Evolutionary conservation across 305 asterid species (phyloP).

Genomic region (Solanum aculeatissimum): DNA sequence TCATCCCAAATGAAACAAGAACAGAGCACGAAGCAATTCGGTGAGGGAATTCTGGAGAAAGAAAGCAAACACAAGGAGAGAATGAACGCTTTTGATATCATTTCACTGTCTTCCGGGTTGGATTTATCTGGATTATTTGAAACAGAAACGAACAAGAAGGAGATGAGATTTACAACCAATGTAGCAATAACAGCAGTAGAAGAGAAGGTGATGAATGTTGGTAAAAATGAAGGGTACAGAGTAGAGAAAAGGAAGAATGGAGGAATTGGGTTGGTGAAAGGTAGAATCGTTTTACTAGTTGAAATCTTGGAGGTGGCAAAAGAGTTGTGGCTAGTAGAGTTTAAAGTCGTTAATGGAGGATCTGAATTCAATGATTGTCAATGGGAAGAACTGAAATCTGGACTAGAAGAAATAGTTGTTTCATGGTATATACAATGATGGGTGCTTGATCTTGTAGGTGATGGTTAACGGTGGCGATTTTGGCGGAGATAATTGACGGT

Average conservation of each 20-base stretch:
- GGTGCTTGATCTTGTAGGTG: conserved; percentile 10
- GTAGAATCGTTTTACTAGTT: conserved; percentile 28
- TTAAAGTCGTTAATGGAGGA: conserved; percentile 43
- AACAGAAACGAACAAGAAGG: conserved; percentile 28
- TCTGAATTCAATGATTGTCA: conserved; percentile 38
- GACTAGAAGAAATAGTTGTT: conserved; percentile 36
- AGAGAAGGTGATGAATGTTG: conserved; percentile 34
- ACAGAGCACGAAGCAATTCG: conserved; percentile 1
- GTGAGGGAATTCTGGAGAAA: conserved; percentile 11
- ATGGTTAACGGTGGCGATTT: background rate
- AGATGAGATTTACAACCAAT: conserved; percentile 50
- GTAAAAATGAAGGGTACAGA: conserved; percentile 41
- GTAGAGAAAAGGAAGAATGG: conserved; percentile 37
- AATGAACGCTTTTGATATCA: conserved; percentile 72
- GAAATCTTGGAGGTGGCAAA: conserved; percentile 44
- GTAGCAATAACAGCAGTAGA: conserved; percentile 31
- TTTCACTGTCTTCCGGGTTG: conserved; percentile 66
- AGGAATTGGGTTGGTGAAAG: conserved; percentile 43
- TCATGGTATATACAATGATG: conserved; percentile 22
- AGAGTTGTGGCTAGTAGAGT: conserved; percentile 57
- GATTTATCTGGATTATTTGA: conserved; percentile 60
- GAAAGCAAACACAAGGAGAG: conserved; percentile 11
- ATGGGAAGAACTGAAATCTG: conserved; percentile 49
- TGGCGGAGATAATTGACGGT: background rate
- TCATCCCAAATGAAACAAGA: conserved; percentile 19